Percentiles rank a stretch among this genome's conserved stretches.
These are phyloP conservation scores for Recurvomyces mirabilis DNA, from an alignment of 495 filamentous ascomycete species.

Conservation along the genomic window DNA sequence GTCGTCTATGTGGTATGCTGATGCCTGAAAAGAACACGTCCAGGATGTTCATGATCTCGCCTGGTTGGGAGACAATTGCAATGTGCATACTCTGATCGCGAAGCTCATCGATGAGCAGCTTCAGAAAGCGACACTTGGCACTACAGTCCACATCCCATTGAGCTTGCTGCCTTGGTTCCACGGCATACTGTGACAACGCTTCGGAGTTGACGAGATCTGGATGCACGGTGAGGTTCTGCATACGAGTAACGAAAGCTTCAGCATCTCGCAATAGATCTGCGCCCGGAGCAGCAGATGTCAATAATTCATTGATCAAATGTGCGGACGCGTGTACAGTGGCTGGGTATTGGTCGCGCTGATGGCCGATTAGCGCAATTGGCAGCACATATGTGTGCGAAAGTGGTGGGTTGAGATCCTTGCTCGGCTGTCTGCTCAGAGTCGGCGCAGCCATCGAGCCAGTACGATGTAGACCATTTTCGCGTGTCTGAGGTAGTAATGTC, in stretches of 20 bases:
- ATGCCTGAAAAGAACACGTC: conserved; percentile 43
- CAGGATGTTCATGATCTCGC: conserved; percentile 37
- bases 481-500: conserved; percentile 13
- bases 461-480: not conserved
- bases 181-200: conserved; percentile 30
- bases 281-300: conserved; percentile 5
- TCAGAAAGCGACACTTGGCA: conserved; percentile 46
- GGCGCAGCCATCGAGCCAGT: not conserved
- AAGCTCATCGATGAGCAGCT: conserved; percentile 39
- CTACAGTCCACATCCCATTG: conserved; percentile 46
- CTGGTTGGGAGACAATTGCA: conserved; percentile 35
- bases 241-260: conserved; percentile 32
- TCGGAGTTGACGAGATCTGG: conserved; percentile 41
- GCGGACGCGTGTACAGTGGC: not conserved
- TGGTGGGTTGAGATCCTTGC: not conserved
- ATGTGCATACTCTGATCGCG: conserved; percentile 36
- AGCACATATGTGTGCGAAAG: conserved; percentile 2
- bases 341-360: conserved; percentile 21
- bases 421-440: not conserved
- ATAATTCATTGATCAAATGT: conserved; percentile 5
- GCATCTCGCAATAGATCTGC: conserved; percentile 21
- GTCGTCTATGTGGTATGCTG: conserved; percentile 5
- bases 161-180: conserved; percentile 36
- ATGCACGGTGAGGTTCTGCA: conserved; percentile 42
- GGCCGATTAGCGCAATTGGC: conserved; percentile 15